Percentiles rank a stretch among this genome's conserved stretches.
Conservation (phyloP, 176 grass and related monocot genomes). For the Coix lacrymajobi region DNA sequence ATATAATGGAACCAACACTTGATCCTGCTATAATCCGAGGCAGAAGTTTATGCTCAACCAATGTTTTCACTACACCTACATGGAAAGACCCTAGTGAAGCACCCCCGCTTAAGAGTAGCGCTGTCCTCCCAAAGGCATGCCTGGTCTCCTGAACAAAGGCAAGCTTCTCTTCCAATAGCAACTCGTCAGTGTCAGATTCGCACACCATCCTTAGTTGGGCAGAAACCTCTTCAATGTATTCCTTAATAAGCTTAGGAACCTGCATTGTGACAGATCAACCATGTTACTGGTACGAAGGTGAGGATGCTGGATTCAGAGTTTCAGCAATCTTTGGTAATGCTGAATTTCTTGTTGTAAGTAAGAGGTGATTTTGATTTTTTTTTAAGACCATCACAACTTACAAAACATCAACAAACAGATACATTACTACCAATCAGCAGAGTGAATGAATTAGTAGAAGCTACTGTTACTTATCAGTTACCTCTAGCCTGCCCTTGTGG, state of each 20-base stretch:
- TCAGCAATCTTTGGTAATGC: neutral
- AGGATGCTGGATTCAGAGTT: neutral
- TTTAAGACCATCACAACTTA: neutral
- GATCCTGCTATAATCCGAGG: conserved; percentile 94
- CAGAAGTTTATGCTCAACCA: conserved; percentile 86
- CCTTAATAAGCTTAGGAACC: conserved; percentile 91
- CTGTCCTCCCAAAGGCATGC: conserved; percentile 94
- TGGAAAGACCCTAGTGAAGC: conserved; percentile 94
- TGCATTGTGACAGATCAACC: neutral
- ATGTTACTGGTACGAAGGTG: neutral
- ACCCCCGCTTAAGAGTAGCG: conserved; percentile 83
- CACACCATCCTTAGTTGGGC: conserved; percentile 88
- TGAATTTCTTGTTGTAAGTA: neutral
- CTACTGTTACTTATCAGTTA: conserved; percentile 11
- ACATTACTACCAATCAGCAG: neutral
- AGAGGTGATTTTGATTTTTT: neutral
- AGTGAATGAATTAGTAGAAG: neutral
- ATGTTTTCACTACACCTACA: conserved; percentile 88
- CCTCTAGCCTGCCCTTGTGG: conserved; percentile 85
- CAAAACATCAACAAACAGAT: neutral
- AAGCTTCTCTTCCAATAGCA: conserved; percentile 89
- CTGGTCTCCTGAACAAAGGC: conserved; percentile 97
- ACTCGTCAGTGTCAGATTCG: conserved; percentile 73
- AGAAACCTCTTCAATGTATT: conserved; percentile 95
- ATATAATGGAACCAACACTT: conserved; percentile 94